A percentile compares a stretch with the other conserved stretches of the same genome.
These are phyloP conservation scores for Ganoderma meredithae DNA, from an alignment of 1,284 basidiomycete genomes.

Conservation along the genomic window DNA sequence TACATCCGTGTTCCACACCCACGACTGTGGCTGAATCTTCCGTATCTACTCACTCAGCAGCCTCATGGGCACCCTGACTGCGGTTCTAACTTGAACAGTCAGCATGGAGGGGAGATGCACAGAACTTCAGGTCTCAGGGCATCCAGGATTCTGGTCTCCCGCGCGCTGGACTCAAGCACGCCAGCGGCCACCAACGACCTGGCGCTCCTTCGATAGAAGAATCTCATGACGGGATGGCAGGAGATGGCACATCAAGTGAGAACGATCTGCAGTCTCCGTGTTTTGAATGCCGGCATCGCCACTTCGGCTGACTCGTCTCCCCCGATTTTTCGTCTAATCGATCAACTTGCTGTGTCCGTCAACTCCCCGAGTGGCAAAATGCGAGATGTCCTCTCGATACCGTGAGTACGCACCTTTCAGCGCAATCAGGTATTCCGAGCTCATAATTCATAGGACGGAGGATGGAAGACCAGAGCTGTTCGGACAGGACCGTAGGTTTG, in stretches of 20 bases:
- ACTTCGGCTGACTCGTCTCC: background rate
- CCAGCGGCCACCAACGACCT: background rate
- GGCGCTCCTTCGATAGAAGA: background rate
- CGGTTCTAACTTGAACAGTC: background rate
- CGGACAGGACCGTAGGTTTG: background rate
- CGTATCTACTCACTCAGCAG: background rate
- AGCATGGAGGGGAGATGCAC: background rate
- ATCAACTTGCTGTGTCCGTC: background rate
- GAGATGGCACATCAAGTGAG: background rate
- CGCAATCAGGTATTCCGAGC: background rate
- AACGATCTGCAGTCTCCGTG: background rate
- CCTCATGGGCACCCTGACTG: background rate
- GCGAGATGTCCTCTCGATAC: background rate
- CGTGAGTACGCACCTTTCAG: background rate
- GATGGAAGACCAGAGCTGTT: background rate
- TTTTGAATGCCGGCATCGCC: background rate
- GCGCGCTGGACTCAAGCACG: background rate
- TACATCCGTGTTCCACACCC: background rate
- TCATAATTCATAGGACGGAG: background rate
- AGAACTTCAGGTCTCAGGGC: background rate
- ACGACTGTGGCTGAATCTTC: background rate
- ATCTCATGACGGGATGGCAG: background rate
- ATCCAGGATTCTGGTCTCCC: background rate
- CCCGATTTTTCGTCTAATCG: background rate
- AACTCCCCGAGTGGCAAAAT: background rate